These are phyloP conservation scores for Solanum hybrid DNA, from an alignment of 305 asterid genomes.

Conservation along the genomic window DNA sequence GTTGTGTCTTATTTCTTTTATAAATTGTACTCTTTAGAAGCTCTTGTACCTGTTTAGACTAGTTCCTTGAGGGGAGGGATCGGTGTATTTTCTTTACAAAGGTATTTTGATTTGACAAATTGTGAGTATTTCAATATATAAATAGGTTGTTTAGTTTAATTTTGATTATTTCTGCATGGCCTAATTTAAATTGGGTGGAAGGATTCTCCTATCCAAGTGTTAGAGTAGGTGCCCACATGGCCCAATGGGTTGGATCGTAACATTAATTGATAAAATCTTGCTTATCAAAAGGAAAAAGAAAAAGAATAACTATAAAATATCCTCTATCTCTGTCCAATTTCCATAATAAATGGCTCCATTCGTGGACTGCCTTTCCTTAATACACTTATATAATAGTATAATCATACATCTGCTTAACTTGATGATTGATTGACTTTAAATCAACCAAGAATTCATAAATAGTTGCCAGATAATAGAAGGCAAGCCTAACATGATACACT, in stretches of 20 bases:
- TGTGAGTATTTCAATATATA: too few species aligned
- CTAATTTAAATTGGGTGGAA: too few species aligned
- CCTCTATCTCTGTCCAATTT: not conserved
- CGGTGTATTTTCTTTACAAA: too few species aligned
- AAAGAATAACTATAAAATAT: not conserved
- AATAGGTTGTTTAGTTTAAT: too few species aligned
- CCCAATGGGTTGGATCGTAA: too few species aligned
- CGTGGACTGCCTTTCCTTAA: not conserved
- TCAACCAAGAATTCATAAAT: not conserved
- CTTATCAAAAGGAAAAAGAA: not conserved
- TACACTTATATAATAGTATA: not conserved
- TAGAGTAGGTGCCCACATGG: too few species aligned
- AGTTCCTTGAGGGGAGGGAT: not conserved
- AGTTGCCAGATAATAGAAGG: not conserved
- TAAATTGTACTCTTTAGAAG: too few species aligned
- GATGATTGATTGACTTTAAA: not conserved
- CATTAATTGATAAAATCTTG: not conserved
- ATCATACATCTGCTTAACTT: not conserved
- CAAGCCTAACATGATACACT: not conserved
- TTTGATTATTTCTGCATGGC: too few species aligned
- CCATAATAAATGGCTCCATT: not conserved
- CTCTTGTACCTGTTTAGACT: too few species aligned
- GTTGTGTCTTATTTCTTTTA: too few species aligned
- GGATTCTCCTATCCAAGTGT: too few species aligned
- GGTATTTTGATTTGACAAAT: too few species aligned